Evolutionary conservation across 2,329 filamentous ascomycete genomes (phyloP), one percentile per base, ranked within the genome.

Genomic region (Didymella sp.): DNA sequence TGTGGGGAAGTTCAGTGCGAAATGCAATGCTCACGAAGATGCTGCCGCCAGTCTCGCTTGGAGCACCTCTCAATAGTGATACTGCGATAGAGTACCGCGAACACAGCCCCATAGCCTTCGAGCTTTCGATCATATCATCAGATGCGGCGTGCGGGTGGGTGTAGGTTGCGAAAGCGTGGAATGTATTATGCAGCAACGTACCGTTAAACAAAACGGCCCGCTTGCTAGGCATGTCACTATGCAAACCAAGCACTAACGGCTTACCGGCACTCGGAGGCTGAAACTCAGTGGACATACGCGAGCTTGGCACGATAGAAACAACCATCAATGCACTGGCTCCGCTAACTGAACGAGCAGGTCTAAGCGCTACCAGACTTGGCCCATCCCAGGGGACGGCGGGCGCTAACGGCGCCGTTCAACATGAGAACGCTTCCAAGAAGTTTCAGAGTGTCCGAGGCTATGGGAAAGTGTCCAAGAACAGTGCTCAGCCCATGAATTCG

Each of bases 181-280:
- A 17, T 37, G 33, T 37, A 5, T 37, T 37, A 37, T 37, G 33
- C 33, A 19, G 17, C 3, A 19, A 37, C 33, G n/a, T 19, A 17
- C 33, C 33, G 19, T 51, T 15, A 33, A 51, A 45, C 24, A 17
- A 51, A 44, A 44, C 31, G 50, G 17, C 22, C 40, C 40, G 31
- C 8, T 12, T 25, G 19, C n/a, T 37, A 37, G 33, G 8, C 17
- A n/a, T 37, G 33, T 19, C 33, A 19, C 33, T 8, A 37, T 40
- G 24, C 40, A 38, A 44, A 44, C 15, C 40, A 40, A 6, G 19
- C 13, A 35, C 51, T 40, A 49, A 30, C 42, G 45, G 37, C 13
- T 45, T 45, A 19, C 17, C 40, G 52, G 45, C 40, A 49, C 30
- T 22, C 7, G 4, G 40, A 44, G 52, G 52, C 31, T 55, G 45